These are phyloP conservation scores for Raddia guianensis DNA, from an alignment of 176 grass and related monocot species.

Conservation along the genomic window DNA sequence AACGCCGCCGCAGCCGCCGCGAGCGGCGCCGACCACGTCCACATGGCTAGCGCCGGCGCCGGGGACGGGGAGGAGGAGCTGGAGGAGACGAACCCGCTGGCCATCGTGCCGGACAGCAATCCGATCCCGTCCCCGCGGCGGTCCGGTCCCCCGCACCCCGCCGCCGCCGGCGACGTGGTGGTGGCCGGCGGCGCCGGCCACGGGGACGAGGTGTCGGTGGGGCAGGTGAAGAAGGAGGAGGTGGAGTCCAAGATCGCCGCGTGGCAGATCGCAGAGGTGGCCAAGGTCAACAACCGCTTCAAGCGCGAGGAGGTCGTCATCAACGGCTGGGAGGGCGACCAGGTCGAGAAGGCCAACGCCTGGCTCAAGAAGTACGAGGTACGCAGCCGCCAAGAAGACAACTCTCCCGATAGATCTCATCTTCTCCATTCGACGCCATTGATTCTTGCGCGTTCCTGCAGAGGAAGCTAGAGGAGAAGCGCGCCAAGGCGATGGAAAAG, in stretches of 20 bases:
- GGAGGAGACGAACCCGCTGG: constrained; percentile 92
- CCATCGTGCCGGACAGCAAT: constrained; percentile 80
- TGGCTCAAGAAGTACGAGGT: constrained; percentile 97
- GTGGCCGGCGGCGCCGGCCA: neutral
- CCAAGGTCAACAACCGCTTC: constrained; percentile 94
- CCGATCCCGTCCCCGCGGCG: constrained; percentile 82
- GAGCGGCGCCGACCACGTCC: constrained; percentile 14
- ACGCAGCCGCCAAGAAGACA: neutral
- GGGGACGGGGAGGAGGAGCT: constrained; percentile 66
- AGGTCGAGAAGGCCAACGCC: constrained; percentile 80
- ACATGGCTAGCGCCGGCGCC: neutral
- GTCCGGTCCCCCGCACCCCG: constrained; percentile 15
- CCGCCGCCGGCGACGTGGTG: neutral
- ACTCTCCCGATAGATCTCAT: neutral
- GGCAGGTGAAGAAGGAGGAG: constrained; percentile 90
- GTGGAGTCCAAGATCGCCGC: constrained; percentile 93
- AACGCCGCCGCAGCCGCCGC: constrained; percentile 33
- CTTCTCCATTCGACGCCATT: constrained; percentile 2
- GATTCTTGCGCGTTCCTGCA: neutral
- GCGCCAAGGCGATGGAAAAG: constrained; percentile 89
- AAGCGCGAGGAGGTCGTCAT: constrained; percentile 93
- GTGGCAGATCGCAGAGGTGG: constrained; percentile 91
- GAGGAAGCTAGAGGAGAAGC: constrained; percentile 96
- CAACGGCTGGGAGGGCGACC: constrained; percentile 85
- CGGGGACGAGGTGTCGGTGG: constrained; percentile 54